phyloP scores from a whole-genome alignment of 2,329 filamentous ascomycete genomes.

The Hymenoscyphus occultus region DNA sequence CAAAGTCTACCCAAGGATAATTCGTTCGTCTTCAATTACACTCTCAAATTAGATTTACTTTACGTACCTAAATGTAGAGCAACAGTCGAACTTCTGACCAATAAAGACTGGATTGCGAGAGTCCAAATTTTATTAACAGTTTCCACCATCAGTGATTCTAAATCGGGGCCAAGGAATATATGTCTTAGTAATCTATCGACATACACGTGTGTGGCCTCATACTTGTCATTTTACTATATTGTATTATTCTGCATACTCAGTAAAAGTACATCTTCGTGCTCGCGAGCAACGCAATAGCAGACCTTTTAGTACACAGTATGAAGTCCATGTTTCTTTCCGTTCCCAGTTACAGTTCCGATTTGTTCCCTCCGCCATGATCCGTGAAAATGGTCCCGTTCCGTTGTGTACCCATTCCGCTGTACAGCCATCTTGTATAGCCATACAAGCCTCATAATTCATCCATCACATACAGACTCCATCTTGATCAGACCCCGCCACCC shows the following conservation, averaged over 20 bases:
- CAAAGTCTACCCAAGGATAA: no score
- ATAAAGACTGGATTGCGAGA: no score
- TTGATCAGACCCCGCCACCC: neutral
- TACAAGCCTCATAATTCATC: constrained; percentile 9
- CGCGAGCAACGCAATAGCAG: neutral
- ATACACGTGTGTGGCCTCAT: neutral
- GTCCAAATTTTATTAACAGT: no score
- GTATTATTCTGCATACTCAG: neutral
- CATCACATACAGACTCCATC: constrained; percentile 3
- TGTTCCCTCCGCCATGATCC: neutral
- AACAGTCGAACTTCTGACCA: no score
- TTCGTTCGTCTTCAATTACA: no score
- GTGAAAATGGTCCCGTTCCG: neutral
- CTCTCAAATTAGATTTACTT: no score
- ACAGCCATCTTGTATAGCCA: neutral
- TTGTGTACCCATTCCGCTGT: neutral
- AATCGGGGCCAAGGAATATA: no score
- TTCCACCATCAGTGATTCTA: no score
- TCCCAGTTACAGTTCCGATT: neutral
- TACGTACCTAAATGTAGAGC: no score
- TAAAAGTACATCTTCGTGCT: neutral
- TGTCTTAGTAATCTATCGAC: no score
- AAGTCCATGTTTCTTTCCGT: neutral
- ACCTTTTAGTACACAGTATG: neutral
- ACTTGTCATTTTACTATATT: neutral